Evolutionary conservation across 1,284 basidiomycete species (phyloP).

Genomic region (Laetiporus sulphureus): DNA sequence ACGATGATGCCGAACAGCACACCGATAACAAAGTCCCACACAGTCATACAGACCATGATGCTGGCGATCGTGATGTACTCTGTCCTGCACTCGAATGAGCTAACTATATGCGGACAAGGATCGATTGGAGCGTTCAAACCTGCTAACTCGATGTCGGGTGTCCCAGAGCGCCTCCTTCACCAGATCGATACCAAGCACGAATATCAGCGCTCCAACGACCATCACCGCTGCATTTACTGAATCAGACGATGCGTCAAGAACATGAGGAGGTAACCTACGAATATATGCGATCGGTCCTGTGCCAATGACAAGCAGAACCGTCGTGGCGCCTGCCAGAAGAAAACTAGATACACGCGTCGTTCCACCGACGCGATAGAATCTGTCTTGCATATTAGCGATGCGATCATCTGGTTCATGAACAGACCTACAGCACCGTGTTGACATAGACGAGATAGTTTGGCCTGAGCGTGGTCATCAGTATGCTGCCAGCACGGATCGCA

Average conservation of each 20-base stretch:
- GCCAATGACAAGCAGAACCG: constrained; percentile 73
- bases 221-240: constrained; percentile 57
- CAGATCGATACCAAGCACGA: constrained; percentile 91
- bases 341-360: constrained; percentile 80
- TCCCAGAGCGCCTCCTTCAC: constrained; percentile 97
- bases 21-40: constrained; percentile 93
- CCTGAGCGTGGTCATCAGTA: constrained; percentile 28
- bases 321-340: constrained; percentile 76
- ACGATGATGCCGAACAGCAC: constrained; percentile 90
- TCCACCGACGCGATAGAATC: constrained; percentile 94
- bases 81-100: constrained; percentile 32
- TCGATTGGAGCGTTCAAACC: no score
- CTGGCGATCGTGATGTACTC: constrained; percentile 77
- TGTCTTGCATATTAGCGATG: no score
- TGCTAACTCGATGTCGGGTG: constrained; percentile 82
- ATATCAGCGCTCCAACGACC: constrained; percentile 90
- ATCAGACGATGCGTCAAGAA: not conserved
- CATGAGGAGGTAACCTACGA: constrained; percentile 51
- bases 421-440: constrained; percentile 76
- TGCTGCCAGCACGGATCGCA: not conserved
- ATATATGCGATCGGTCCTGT: constrained; percentile 84
- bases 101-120: constrained; percentile 11
- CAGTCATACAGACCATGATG: constrained; percentile 88
- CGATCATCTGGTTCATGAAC: not conserved
- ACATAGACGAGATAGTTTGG: constrained; percentile 87